phyloP scores from a whole-genome alignment of 1,139 yeast species.

The Taphrina pruni region DNA sequence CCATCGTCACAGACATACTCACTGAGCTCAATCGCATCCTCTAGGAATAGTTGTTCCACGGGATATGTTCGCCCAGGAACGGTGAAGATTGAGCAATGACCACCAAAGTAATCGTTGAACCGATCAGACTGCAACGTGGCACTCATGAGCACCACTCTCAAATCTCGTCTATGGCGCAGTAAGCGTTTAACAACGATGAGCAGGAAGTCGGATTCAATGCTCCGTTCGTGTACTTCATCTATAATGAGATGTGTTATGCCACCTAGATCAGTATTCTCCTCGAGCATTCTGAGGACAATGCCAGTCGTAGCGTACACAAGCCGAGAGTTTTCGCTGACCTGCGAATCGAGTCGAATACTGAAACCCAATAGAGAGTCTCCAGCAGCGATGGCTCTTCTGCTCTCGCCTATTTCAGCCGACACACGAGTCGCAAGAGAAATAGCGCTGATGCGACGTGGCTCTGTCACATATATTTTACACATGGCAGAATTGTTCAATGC shows the following conservation, averaged over 20 bases:
- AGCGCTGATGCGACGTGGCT: slow-evolving; percentile 78
- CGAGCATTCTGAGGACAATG: slow-evolving; percentile 70
- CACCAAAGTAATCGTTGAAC: slow-evolving; percentile 63
- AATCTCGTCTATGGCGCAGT: slow-evolving; percentile 53
- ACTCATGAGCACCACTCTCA: slow-evolving; percentile 73
- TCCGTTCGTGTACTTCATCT: slow-evolving; percentile 87
- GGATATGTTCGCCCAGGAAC: slow-evolving; percentile 86
- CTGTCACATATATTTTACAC: slow-evolving; percentile 69
- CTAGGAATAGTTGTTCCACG: slow-evolving; percentile 63
- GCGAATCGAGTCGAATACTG: slow-evolving; percentile 77
- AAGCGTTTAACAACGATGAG: slow-evolving; percentile 68
- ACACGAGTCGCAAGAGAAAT: slow-evolving; percentile 72
- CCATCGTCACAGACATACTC: slow-evolving; percentile 38
- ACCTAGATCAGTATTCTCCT: slow-evolving; percentile 57
- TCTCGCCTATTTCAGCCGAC: slow-evolving; percentile 58
- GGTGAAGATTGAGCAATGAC: slow-evolving; percentile 62
- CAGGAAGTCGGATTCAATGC: slow-evolving; percentile 77
- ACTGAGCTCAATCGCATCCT: slow-evolving; percentile 46
- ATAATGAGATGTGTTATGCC: slow-evolving; percentile 68
- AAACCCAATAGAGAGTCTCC: slow-evolving; percentile 80
- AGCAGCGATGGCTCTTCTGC: slow-evolving; percentile 55
- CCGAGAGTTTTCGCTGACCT: slow-evolving; percentile 66
- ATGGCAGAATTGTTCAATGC: slow-evolving; percentile 62
- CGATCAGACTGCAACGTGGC: slow-evolving; percentile 73
- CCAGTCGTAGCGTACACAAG: slow-evolving; percentile 84